Conservation (phyloP, 768 basidiomycete genomes). For the Tubosaeta sp. region DNA sequence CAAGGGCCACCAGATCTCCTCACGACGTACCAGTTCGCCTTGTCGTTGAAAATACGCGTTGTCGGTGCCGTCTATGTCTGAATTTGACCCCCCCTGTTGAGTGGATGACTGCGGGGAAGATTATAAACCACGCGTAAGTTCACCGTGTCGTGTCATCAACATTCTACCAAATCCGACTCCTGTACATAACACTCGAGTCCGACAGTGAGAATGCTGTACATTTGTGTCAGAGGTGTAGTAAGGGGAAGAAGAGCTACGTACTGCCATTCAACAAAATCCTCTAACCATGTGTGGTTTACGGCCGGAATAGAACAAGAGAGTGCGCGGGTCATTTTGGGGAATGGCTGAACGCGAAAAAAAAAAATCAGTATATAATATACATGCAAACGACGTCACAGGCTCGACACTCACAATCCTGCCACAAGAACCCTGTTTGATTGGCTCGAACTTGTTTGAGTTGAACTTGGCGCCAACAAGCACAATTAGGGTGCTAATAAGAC, state of each 20-base stretch:
- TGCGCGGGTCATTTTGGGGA: conserved; percentile 67
- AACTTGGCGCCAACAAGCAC: conserved; percentile 71
- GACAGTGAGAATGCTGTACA: conserved; percentile 47
- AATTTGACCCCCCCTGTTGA: conserved; percentile 53
- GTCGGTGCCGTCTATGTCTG: conserved; percentile 47
- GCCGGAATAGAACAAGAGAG: conserved; percentile 78
- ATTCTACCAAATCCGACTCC: conserved; percentile 59
- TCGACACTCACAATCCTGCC: conserved; percentile 67
- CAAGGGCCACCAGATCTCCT: conserved; percentile 62
- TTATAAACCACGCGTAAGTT: conserved; percentile 6
- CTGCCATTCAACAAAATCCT: conserved; percentile 82
- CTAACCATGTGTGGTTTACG: conserved; percentile 89
- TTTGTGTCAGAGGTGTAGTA: conserved; percentile 1
- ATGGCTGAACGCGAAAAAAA: conserved; percentile 30
- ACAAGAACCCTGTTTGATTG: conserved; percentile 75
- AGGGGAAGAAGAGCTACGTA: not conserved
- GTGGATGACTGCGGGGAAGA: not conserved
- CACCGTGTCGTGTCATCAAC: conserved; percentile 25
- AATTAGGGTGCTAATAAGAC: conserved; percentile 42
- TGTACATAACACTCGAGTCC: conserved; percentile 63
- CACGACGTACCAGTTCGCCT: conserved; percentile 53
- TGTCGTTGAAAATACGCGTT: conserved; percentile 47
- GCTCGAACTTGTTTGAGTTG: conserved; percentile 79
- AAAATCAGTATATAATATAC: not conserved
- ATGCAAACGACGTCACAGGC: not conserved